Conservation (phyloP, 495 filamentous ascomycete species). For the Aspergillus leporis region DNA sequence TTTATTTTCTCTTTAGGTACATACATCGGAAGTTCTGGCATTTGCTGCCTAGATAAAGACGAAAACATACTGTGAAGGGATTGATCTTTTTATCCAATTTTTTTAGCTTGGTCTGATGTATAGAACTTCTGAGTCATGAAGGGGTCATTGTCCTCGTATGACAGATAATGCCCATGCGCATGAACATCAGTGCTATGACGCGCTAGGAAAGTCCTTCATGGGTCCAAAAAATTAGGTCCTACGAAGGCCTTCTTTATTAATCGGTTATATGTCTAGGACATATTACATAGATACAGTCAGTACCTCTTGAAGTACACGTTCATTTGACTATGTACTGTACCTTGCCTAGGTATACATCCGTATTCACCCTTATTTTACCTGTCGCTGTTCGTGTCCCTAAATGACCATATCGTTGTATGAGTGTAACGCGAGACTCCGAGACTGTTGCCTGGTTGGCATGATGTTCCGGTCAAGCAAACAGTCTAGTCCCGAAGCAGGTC, state of each 20-base stretch:
- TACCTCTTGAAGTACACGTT: too few relatives aligned
- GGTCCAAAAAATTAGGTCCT: neutral
- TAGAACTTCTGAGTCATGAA: neutral
- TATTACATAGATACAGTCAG: too few relatives aligned
- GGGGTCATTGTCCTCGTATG: neutral
- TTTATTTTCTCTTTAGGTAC: neutral
- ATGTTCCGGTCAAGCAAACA: neutral
- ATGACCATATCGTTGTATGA: neutral
- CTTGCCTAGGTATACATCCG: neutral
- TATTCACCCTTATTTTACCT: neutral
- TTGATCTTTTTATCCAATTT: too few relatives aligned
- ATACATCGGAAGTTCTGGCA: too few relatives aligned
- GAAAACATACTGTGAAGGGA: too few relatives aligned
- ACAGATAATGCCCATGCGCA: neutral
- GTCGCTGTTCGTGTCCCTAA: neutral
- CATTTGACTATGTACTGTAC: neutral
- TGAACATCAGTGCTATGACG: neutral
- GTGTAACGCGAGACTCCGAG: neutral
- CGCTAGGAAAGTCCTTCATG: neutral
- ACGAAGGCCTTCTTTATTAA: neutral
- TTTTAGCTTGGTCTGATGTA: too few relatives aligned
- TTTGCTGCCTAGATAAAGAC: too few relatives aligned
- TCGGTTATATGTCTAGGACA: neutral
- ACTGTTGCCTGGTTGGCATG: neutral
- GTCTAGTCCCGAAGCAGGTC: neutral